These are phyloP conservation scores for Hyaloscypha variabilis DNA, from an alignment of 495 filamentous ascomycete genomes.

Conservation along the genomic window DNA sequence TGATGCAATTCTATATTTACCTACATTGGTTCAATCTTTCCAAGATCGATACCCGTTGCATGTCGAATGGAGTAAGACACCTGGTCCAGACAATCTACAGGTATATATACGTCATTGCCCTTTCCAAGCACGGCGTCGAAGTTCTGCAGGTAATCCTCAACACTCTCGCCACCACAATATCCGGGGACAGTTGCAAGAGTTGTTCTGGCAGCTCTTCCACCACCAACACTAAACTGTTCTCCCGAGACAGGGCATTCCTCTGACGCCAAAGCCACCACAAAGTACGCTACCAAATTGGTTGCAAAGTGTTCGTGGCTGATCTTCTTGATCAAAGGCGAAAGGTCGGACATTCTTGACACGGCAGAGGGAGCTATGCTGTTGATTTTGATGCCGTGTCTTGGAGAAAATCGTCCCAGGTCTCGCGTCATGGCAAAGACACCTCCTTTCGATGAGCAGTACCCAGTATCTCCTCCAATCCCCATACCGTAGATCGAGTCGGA, in stretches of 20 bases:
- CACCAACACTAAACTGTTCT: not conserved
- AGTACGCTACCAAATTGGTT: not conserved
- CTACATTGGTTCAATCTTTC: too few relatives aligned
- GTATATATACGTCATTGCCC: not conserved
- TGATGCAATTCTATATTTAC: too few relatives aligned
- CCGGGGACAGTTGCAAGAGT: not conserved
- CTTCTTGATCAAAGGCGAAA: not conserved
- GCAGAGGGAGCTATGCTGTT: not conserved
- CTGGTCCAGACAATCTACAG: not conserved
- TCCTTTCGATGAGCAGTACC: not conserved
- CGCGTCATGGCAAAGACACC: not conserved
- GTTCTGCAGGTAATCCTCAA: not conserved
- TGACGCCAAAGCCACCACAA: not conserved
- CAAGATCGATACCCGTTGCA: too few relatives aligned
- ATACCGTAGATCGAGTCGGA: not conserved
- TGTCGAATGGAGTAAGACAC: not conserved
- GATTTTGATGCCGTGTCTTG: not conserved
- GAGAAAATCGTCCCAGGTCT: not conserved
- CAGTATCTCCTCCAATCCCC: not conserved
- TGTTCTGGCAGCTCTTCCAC: not conserved
- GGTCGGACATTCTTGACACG: not conserved
- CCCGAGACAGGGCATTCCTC: not conserved
- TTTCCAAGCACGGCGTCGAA: not conserved
- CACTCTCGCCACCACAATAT: not conserved
- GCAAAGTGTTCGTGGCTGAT: not conserved